Evolutionary conservation across 805 yeast species (phyloP), one percentile per base, ranked within the genome.

Genomic region (Lipomyces anomalus): DNA sequence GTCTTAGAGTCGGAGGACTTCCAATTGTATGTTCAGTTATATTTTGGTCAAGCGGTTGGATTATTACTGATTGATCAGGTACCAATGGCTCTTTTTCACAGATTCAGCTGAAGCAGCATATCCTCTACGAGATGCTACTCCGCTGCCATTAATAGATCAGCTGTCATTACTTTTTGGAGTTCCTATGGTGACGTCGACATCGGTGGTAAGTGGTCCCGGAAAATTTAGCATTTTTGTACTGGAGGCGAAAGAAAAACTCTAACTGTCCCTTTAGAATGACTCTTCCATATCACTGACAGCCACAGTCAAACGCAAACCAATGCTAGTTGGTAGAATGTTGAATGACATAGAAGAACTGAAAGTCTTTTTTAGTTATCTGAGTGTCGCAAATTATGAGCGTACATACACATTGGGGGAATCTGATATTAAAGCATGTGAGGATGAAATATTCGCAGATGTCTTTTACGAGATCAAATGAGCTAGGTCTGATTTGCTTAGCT

Each of bases 11-110:
- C 73, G 35, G 97, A 89, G 60, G 95, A 87, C 47, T 73, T 90
- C 69, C 81, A 80, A 64, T 59, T 77, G 63, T 60, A 65, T 65
- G 57, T 50, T n/a, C 7, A 35, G 6, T n/a, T 32, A 11, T 21
- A 18, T 11, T 18, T 16, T 17, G 29, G 4, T n/a, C n/a, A n/a
- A n/a, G n/a, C n/a, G n/a, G n/a, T n/a, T n/a, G n/a, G n/a, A n/a
- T n/a, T n/a, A n/a, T n/a, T n/a, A n/a, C n/a, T 4, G 4, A 30
- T 35, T 30, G 16, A 20, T 30, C 17, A 41, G 51, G 41, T 63
- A 76, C 50, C 92, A 87, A 57, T 90, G 97, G 97, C 67, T 92
- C 1, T 92, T 87, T 59, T 75, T 90, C 7, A 72, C 80, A 22
- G 86, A 83, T 56, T 79, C 76, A 16, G 71, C 79, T 16, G 81